These are phyloP conservation scores for Xerocomus amazonicus DNA, from an alignment of 1,284 basidiomycete species.

Conservation along the genomic window DNA sequence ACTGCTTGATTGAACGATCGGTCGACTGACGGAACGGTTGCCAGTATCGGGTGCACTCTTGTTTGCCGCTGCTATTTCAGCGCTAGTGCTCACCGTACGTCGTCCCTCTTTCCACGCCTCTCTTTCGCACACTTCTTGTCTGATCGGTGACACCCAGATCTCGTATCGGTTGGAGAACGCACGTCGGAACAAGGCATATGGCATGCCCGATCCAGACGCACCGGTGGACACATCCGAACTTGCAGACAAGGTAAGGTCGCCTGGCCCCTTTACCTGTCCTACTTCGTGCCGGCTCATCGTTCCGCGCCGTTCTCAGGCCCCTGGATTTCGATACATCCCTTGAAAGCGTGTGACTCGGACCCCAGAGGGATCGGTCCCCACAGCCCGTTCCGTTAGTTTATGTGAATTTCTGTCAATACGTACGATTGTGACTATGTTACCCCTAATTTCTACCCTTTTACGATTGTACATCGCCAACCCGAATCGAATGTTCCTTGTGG, in stretches of 20 bases:
- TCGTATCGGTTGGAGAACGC: slow-evolving; percentile 64
- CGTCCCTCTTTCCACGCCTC: not conserved
- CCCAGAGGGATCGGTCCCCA: no score
- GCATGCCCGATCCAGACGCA: slow-evolving; percentile 45
- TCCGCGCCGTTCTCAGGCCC: not conserved
- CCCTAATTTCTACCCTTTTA: no score
- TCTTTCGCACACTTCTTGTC: not conserved
- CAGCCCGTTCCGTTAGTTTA: no score
- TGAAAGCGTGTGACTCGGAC: not conserved
- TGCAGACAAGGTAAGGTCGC: slow-evolving; percentile 62
- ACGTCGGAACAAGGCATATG: slow-evolving; percentile 51
- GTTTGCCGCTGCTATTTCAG: slow-evolving; percentile 54
- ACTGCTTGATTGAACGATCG: not conserved
- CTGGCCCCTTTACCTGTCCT: not conserved
- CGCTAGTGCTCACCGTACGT: slow-evolving; percentile 51
- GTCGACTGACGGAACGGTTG: not conserved
- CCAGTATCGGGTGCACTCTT: slow-evolving; percentile 54
- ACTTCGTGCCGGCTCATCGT: not conserved
- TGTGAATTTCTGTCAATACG: no score
- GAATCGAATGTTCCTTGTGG: no score
- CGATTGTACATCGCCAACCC: no score
- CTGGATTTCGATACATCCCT: not conserved
- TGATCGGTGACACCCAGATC: slow-evolving; percentile 35
- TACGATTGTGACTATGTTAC: no score
- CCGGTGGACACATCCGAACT: slow-evolving; percentile 63